phyloP scores from a whole-genome alignment of 2,329 filamentous ascomycete genomes.

The Curvularia hawaiiensis region DNA sequence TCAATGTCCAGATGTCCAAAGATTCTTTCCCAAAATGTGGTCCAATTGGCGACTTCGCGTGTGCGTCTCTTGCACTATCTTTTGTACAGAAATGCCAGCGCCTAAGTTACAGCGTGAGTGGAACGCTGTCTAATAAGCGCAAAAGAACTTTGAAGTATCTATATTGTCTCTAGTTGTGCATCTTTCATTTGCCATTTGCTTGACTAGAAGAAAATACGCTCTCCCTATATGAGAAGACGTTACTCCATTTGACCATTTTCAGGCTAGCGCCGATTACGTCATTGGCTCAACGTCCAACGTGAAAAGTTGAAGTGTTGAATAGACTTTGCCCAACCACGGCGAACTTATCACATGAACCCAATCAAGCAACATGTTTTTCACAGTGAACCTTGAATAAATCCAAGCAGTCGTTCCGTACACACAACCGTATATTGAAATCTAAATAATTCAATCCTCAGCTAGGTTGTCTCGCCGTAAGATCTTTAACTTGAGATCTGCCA shows the following conservation, averaged over 20 bases:
- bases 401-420: neutral
- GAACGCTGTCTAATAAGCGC: neutral
- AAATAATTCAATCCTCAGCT: slow-evolving; percentile 1
- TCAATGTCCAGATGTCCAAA: neutral
- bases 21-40: neutral
- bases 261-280: slow-evolving; percentile 5
- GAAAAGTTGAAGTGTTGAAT: neutral
- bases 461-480: neutral
- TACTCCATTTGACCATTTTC: neutral
- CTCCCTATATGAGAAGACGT: neutral
- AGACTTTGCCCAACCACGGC: too few species aligned
- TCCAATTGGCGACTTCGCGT: neutral
- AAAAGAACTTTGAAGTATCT: neutral
- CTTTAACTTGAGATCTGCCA: neutral
- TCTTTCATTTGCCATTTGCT: neutral
- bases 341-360: neutral
- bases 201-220: neutral
- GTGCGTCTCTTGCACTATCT: neutral
- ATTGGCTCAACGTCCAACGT: neutral
- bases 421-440: neutral
- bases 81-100: neutral
- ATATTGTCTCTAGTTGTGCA: neutral
- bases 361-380: neutral
- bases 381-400: too few species aligned
- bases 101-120: neutral